A percentile compares a stretch with the other conserved stretches of the same genome.
Conservation (phyloP, 2,329 filamentous ascomycete species). For the Talaromyces sp. region DNA sequence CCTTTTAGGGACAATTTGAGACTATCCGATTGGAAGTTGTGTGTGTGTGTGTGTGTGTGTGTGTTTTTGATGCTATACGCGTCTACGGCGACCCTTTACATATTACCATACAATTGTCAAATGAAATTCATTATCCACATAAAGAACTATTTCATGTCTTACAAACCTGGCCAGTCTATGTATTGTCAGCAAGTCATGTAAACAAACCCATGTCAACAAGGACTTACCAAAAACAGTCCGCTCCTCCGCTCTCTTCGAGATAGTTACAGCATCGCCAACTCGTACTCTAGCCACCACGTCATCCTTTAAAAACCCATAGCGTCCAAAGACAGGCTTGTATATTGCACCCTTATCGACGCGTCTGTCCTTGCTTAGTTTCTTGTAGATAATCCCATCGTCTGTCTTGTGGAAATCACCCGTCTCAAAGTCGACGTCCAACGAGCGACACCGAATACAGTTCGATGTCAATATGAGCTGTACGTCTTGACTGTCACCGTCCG, state of each 20-base stretch:
- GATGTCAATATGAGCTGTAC: constrained; percentile 58
- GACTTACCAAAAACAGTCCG: constrained; percentile 55
- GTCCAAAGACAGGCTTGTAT: constrained; percentile 68
- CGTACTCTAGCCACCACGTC: constrained; percentile 40
- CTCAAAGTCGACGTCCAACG: constrained; percentile 68
- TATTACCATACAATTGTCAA: not conserved
- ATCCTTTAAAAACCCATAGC: constrained; percentile 62
- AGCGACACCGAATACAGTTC: constrained; percentile 67
- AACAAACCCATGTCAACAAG: not conserved
- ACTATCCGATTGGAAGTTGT: constrained; percentile 54
- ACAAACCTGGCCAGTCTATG: constrained; percentile 36
- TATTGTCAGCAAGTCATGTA: constrained; percentile 13
- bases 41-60: too few relatives aligned
- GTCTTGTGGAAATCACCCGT: constrained; percentile 59
- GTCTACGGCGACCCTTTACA: not conserved
- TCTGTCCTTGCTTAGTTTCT: constrained; percentile 67
- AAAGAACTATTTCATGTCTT: not conserved
- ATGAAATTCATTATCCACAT: not conserved
- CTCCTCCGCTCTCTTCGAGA: constrained; percentile 50
- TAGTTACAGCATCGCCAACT: constrained; percentile 56
- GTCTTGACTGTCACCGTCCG: constrained; percentile 2
- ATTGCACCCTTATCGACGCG: constrained; percentile 66
- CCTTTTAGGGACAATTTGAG: constrained; percentile 60
- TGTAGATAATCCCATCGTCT: constrained; percentile 60
- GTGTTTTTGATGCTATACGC: not conserved